Base-by-base conservation (phyloP, 139 green algal species). In the Chlorella sp. region DNA sequence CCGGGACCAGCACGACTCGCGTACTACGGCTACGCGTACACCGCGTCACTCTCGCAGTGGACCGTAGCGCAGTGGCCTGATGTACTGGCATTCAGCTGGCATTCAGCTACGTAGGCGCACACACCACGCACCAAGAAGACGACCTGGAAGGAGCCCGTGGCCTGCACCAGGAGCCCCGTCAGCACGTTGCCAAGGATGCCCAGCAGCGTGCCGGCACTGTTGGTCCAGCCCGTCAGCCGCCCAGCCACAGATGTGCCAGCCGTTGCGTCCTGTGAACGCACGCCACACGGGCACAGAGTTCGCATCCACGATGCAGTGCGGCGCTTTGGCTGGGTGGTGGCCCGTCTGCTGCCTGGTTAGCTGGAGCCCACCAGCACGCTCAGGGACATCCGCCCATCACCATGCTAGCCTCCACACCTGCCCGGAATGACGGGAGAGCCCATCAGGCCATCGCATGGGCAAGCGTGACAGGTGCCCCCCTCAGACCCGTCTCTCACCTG, bases 101-200 rank as follows among this genome's bases (percentile, higher is more conserved):
- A 55, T 55, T 10, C 17, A 17, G 42, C 17, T 55, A 17, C 17
- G 10, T 55, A 10, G 10, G 10, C 10, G 10, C 42, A 55, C 17
- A 17, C 42, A 17, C 42, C 42, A 55, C 69, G 30, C 59, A 63
- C 73, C 63, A 34, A 14, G 65, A 83, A 87, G 3, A 84, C 65
- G 3, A 34, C 30, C 14, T 29, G 62, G 70, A 81, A 87, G 3
- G 69, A 67, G 26, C 82, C 73, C 35, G 72, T 80, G 27, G 61
- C 61, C 23, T 83, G 49, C 23, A 79, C 78, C 36, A 91, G 70
- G 22, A 55, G 36, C 2, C 89, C 89, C 1, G 89, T 88, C 6
- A 73, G 33, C 35, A 94, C n/a, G 75, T 89, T 93, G 55, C 78
- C 88, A 0, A 71, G 62, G 59, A 94, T 89, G 3, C 89, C 89